Percentiles rank a stretch among this genome's conserved stretches.
Conservation (phyloP, 2,329 filamentous ascomycete species). For the Myriosclerotinia duriaeana region DNA sequence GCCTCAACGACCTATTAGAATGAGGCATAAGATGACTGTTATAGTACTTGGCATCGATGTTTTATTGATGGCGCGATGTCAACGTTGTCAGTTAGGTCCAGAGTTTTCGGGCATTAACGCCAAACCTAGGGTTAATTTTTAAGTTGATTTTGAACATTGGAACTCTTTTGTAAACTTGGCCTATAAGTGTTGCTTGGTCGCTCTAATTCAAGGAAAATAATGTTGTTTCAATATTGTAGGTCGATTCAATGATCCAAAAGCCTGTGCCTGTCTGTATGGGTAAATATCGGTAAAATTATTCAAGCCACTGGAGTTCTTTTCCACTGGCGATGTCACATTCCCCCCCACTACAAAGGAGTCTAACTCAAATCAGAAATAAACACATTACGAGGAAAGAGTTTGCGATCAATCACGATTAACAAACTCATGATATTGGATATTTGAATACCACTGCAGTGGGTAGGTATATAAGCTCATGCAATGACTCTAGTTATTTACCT, state of each 20-base stretch:
- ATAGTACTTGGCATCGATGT: background rate
- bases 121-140: background rate
- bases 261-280: too few species aligned
- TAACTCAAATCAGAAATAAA: background rate
- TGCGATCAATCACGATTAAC: background rate
- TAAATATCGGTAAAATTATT: too few species aligned
- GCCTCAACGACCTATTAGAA: background rate
- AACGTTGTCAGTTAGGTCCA: background rate
- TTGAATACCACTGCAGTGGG: background rate
- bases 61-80: background rate
- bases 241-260: too few species aligned
- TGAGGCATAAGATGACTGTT: background rate
- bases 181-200: too few species aligned
- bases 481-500: background rate
- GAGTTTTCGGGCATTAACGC: background rate
- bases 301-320: too few species aligned
- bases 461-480: background rate
- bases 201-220: too few species aligned
- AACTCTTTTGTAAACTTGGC: too few species aligned
- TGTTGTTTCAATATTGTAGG: too few species aligned
- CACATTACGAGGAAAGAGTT: slow-evolving; percentile 10
- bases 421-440: background rate
- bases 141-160: too few species aligned
- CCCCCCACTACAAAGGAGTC: too few species aligned
- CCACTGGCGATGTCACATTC: too few species aligned